phyloP scores from a whole-genome alignment of 352 stramenopile species.

The Phytophthora cryptogea region DNA sequence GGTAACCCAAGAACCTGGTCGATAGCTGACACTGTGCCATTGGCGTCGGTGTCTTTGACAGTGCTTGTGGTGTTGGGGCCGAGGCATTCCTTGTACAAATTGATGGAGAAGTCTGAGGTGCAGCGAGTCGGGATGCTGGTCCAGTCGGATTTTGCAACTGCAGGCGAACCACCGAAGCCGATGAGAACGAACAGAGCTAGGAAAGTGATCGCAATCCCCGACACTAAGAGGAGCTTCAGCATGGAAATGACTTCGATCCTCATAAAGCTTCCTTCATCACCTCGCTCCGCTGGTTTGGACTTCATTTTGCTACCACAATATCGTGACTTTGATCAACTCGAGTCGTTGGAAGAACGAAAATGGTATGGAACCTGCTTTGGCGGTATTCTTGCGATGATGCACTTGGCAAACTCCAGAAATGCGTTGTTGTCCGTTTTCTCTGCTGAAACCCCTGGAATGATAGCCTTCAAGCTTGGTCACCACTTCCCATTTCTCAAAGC shows the following conservation, averaged over 20 bases:
- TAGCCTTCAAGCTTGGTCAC: too few species aligned
- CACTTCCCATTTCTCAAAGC: too few species aligned
- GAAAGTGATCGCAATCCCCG: slow-evolving; percentile 31
- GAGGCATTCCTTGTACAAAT: slow-evolving; percentile 41
- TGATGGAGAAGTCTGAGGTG: slow-evolving; percentile 54
- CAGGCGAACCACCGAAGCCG: slow-evolving; percentile 44
- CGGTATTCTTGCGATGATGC: slow-evolving; percentile 2
- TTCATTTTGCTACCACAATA: slow-evolving; percentile 30
- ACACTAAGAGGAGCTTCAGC: slow-evolving; percentile 51
- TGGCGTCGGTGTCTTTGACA: slow-evolving; percentile 20
- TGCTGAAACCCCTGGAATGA: slow-evolving; percentile 5
- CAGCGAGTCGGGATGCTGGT: slow-evolving; percentile 56
- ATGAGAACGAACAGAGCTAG: slow-evolving; percentile 53
- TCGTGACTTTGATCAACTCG: neutral
- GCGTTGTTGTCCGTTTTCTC: slow-evolving; percentile 8
- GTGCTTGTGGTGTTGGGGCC: slow-evolving; percentile 18
- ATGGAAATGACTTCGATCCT: slow-evolving; percentile 65
- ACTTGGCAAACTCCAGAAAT: neutral
- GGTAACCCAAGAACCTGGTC: slow-evolving; percentile 45
- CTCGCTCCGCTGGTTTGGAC: slow-evolving; percentile 11
- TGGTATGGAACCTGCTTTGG: slow-evolving; percentile 3
- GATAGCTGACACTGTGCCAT: slow-evolving; percentile 41
- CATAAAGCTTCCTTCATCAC: slow-evolving; percentile 60
- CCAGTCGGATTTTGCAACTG: slow-evolving; percentile 50
- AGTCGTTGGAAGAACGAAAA: slow-evolving; percentile 14